Base-by-base conservation (phyloP, 164 flowering plant species). In the Stephania yunnanensis region DNA sequence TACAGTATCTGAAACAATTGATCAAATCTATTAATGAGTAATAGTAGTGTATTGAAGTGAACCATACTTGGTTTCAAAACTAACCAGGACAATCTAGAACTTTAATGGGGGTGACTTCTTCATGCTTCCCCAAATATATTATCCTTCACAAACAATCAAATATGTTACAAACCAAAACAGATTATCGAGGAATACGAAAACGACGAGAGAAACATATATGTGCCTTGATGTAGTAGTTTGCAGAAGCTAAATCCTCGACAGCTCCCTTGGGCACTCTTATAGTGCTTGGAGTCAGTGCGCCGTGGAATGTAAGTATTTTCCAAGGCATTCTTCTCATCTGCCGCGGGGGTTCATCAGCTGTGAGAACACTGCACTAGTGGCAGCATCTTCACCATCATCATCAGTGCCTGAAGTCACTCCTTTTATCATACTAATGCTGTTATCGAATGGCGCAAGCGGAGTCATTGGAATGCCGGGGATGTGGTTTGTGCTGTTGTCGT, bases 281-380 rank as follows among this genome's bases (percentile, higher is more conserved):
- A 55, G 13, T 63, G 67, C 46, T 64, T 70, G 68, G 69, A 58
- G 11, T 63, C 5, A 74, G 64, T 71, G 15, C 11, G 55, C 55
- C 1, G 55, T 15, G 55, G 15, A 50, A 10, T 50, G 15, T 10
- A 19, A 65, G 17, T 64, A 73, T 72, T 50, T 25, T 36, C 42
- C n/a, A 36, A 70, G 68, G 75, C 69, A 61, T 45, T 53, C 7
- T 65, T 73, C 80, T 82, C 80, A 88, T 78, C 91, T 84, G 71
- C 91, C 91, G 13, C 88, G 91, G 73, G 91, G 89, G 75, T 86
- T 84, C 58, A 88, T 86, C 12, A 88, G 80, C 82, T 88, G 91
- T 3, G 91, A 88, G 72, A 88, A 88, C 29, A 88, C 91, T 19
- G 88, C 87, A 81, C 89, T 88, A 17, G 87, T 85, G 44, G 91